Conservation (phyloP, 2,329 filamentous ascomycete genomes). For the Macrophomina phaseolina region DNA sequence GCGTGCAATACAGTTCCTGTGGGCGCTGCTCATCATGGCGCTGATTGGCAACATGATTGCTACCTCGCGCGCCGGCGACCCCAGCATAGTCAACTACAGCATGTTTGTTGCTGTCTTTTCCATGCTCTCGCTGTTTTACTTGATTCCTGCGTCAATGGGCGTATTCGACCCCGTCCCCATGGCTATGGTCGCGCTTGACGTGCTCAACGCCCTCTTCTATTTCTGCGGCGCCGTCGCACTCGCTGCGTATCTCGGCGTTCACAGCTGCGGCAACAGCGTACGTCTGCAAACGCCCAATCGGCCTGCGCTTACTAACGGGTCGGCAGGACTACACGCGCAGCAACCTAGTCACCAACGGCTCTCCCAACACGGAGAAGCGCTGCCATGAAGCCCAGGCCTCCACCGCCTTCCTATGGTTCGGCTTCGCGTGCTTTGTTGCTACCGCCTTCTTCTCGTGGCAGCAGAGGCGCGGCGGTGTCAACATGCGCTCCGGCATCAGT, state of each 20-base stretch:
- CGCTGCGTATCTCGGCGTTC: slow-evolving; percentile 70
- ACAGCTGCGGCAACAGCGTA: slow-evolving; percentile 69
- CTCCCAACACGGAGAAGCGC: slow-evolving; percentile 63
- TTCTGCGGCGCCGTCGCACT: slow-evolving; percentile 74
- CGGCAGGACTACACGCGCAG: slow-evolving; percentile 48
- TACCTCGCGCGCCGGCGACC: slow-evolving; percentile 58
- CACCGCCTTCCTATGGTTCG: slow-evolving; percentile 80
- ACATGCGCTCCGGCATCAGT: slow-evolving; percentile 50
- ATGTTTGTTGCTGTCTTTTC: slow-evolving; percentile 73
- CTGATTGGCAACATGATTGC: slow-evolving; percentile 69
- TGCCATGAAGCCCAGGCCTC: slow-evolving; percentile 78
- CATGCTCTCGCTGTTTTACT: slow-evolving; percentile 70
- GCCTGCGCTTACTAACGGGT: too few relatives aligned
- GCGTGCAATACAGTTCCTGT: slow-evolving; percentile 58
- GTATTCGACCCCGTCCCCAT: slow-evolving; percentile 57
- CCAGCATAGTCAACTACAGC: slow-evolving; percentile 63
- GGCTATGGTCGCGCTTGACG: slow-evolving; percentile 63
- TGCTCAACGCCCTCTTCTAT: slow-evolving; percentile 68
- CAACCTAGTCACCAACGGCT: slow-evolving; percentile 69
- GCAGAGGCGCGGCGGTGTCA: slow-evolving; percentile 56
- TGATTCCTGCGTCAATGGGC: slow-evolving; percentile 63
- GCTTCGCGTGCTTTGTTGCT: slow-evolving; percentile 67
- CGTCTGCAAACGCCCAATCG: slow-evolving; percentile 34
- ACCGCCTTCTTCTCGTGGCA: slow-evolving; percentile 54
- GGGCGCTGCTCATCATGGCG: slow-evolving; percentile 64